Conservation (phyloP, 345 rosid species). For the Rhizophora apiculata region DNA sequence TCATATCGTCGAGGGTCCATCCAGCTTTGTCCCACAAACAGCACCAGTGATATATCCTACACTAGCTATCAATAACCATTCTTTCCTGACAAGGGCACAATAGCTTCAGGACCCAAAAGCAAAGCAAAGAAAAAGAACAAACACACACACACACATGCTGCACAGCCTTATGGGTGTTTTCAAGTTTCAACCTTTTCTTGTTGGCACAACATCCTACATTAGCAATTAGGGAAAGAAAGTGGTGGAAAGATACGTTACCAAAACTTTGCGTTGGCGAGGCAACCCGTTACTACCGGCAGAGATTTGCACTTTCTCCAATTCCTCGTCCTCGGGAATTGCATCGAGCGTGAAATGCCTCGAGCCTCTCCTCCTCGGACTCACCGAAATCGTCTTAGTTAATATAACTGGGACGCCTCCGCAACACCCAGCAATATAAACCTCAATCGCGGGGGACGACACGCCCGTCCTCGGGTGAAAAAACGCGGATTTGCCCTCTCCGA, state of each 20-base stretch:
- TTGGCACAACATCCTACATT: not conserved
- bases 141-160: no score
- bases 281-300: constrained; percentile 23
- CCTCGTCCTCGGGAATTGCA: constrained; percentile 90
- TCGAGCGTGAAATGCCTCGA: constrained; percentile 53
- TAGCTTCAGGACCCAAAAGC: no score
- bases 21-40: no score
- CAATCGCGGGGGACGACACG: constrained; percentile 62
- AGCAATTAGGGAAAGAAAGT: not conserved
- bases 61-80: no score
- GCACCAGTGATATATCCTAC: no score
- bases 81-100: no score
- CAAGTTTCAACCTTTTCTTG: no score
- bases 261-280: constrained; percentile 41
- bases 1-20: no score
- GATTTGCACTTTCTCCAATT: constrained; percentile 48
- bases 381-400: constrained; percentile 69
- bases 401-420: constrained; percentile 85
- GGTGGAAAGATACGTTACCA: constrained; percentile 35
- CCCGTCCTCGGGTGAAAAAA: constrained; percentile 62
- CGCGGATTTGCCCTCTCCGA: constrained; percentile 38
- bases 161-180: no score
- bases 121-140: no score
- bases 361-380: constrained; percentile 63
- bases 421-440: constrained; percentile 87